These are phyloP conservation scores for Blepharisma stoltei DNA, from an alignment of 73 alveolate species.

Conservation along the genomic window DNA sequence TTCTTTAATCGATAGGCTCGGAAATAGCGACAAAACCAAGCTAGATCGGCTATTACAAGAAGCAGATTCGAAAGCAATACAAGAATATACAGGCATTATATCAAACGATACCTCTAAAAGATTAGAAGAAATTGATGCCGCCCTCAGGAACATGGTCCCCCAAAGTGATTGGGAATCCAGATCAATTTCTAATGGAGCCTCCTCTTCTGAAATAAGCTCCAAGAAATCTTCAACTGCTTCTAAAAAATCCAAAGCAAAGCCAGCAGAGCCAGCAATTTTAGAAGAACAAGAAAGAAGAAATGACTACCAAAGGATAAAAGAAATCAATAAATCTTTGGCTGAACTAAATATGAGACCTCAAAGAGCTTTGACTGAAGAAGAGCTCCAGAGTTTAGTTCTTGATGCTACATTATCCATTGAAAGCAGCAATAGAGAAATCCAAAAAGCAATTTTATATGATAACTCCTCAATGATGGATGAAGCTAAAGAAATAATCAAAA, in stretches of 20 bases:
- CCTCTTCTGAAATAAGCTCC: background rate
- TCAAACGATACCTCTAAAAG: background rate
- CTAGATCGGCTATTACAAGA: background rate
- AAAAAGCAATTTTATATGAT: too few relatives aligned
- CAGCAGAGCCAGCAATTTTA: conserved; percentile 21
- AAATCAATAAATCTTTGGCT: background rate
- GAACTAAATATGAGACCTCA: background rate
- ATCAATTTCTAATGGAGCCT: background rate
- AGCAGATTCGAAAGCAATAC: background rate
- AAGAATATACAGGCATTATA: background rate
- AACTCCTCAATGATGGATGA: background rate
- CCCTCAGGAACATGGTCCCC: background rate
- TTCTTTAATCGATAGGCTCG: background rate
- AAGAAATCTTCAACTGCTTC: background rate
- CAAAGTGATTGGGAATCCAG: conserved; percentile 13
- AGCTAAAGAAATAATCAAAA: conserved; percentile 3
- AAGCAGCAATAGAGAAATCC: too few relatives aligned
- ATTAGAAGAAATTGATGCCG: conserved; percentile 11
- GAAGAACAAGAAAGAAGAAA: conserved; percentile 27
- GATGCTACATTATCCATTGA: too few relatives aligned
- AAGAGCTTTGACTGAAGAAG: conserved; percentile 1
- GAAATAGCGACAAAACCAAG: background rate
- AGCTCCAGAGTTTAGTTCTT: background rate
- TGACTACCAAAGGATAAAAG: background rate
- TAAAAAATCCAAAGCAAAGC: background rate